phyloP scores from a whole-genome alignment of 345 rosid genomes.

The Mangifera indica region DNA sequence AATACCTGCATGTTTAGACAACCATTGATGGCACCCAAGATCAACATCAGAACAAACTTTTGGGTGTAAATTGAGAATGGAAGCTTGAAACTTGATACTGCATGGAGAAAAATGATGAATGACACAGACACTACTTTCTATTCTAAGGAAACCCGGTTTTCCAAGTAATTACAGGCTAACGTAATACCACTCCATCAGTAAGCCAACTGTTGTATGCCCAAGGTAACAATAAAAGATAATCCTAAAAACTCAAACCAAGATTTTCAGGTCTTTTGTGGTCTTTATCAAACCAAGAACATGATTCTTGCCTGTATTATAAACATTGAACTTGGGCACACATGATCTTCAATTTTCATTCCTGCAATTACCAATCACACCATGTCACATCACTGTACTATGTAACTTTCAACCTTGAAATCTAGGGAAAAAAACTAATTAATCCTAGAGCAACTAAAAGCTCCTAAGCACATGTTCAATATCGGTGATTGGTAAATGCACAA shows the following conservation, averaged over 20 bases:
- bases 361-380: constrained; percentile 77
- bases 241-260: constrained; percentile 25
- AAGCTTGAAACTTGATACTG: constrained; percentile 5
- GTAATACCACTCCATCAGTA: constrained; percentile 17
- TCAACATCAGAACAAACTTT: constrained; percentile 5
- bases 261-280: constrained; percentile 15
- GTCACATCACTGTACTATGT: constrained; percentile 48
- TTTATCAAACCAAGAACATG: constrained; percentile 31
- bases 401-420: constrained; percentile 40
- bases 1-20: constrained; percentile 50
- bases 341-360: constrained; percentile 62
- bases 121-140: neutral
- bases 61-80: constrained; percentile 7
- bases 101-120: constrained; percentile 4
- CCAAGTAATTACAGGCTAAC: constrained; percentile 3
- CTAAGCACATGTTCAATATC: constrained; percentile 29
- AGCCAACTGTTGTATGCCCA: constrained; percentile 18
- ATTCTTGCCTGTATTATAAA: constrained; percentile 65
- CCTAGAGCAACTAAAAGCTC: constrained; percentile 28
- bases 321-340: constrained; percentile 57
- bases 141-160: constrained; percentile 8
- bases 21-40: constrained; percentile 6
- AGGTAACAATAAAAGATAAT: constrained; percentile 15
- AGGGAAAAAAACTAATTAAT: constrained; percentile 35
- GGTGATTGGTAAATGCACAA: constrained; percentile 44